Conservation (phyloP, 169 alveolate genomes). For the Eimeria falciformis region DNA sequence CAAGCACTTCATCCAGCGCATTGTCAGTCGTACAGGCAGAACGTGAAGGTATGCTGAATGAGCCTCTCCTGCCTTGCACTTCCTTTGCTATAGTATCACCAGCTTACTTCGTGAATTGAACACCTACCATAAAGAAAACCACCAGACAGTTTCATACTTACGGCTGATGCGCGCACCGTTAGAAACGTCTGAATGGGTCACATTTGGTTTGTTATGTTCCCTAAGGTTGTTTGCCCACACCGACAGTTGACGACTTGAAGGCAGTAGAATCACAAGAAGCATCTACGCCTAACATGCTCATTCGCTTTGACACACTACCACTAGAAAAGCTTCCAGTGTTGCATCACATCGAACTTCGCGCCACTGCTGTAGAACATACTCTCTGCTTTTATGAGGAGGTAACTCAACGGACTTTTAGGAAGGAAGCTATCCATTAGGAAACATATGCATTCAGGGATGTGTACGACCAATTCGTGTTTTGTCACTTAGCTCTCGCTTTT, state of each 20-base stretch:
- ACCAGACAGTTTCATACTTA: no score
- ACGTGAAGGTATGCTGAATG: neutral
- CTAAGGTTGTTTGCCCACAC: constrained; percentile 35
- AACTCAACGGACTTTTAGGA: no score
- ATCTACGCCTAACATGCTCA: neutral
- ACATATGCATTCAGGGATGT: no score
- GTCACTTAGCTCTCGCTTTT: neutral
- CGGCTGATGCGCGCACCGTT: neutral
- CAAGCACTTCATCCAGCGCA: neutral
- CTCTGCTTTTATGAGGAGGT: constrained; percentile 53
- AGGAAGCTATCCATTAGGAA: no score
- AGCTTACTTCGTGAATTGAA: no score
- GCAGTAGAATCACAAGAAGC: neutral
- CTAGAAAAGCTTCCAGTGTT: neutral
- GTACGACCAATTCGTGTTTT: no score
- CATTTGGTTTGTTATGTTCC: neutral
- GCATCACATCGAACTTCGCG: constrained; percentile 55
- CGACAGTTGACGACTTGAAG: constrained; percentile 13
- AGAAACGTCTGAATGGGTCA: neutral
- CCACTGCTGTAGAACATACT: neutral
- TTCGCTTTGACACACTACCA: constrained; percentile 50
- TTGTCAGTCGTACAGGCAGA: neutral
- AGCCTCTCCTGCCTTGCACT: no score
- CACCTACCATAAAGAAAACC: no score
- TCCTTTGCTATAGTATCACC: no score